Evolutionary conservation across 805 yeast genomes (phyloP), one percentile per base, ranked within the genome.

Genomic region (Pachysolen tannophilus): DNA sequence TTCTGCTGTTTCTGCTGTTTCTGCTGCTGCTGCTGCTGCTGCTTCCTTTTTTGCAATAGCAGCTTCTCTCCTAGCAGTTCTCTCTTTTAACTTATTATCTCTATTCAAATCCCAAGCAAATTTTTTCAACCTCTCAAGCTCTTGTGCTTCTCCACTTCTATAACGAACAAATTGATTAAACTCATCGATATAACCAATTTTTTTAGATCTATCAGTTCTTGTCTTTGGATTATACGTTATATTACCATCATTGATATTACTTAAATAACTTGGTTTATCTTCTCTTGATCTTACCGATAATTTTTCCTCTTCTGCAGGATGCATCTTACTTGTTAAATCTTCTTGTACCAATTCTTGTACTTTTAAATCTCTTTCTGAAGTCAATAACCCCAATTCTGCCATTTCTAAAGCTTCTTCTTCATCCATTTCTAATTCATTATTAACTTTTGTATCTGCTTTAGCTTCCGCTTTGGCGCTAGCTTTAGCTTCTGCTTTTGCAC

Each of bases 241-340:
- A 28, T 64, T 68, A 19, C 57, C 54, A n/a, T n/a, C n/a, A 6
- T 59, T 63, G 1, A 66, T 50, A 41, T 65, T 60, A 49, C 73
- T 60, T 46, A 74, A 48, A 62, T 85, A 75, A 42, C 74, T 55
- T n/a, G 95, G 94, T 26, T 75, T 75, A 49, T 86, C 95, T 41
- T 78, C 82, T 35, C 88, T 52, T 21, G 82, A 74, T 32, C 95
- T 58, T 0, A 82, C 67, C 7, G 71, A 53, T 34, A 59, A 61
- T 50, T 52, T 68, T 20, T 39, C 44, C 18, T 35, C 42, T 37
- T 28, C 57, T 55, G 19, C 43, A n/a, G n/a, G n/a, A 39, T 11
- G 40, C 34, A 5, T 39, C 38, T 15, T 41, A 41, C 25, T 27
- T 44, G 1, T 43, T 32, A 15, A 8, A n/a, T 16, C 26, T 25